Conservation (phyloP, 305 asterid species). For the Solanum hybrid region DNA sequence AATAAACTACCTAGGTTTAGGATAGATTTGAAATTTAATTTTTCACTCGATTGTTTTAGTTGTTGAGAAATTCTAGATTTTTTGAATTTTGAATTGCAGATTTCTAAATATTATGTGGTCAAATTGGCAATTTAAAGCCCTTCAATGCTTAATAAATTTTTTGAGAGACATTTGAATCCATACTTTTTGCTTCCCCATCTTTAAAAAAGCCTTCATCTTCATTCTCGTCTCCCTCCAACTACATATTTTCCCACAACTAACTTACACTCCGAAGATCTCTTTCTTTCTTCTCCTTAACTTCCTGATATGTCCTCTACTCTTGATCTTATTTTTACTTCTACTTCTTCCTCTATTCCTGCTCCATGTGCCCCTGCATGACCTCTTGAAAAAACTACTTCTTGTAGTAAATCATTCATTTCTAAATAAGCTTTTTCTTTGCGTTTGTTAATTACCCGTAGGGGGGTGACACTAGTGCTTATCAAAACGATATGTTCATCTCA, state of each 20-base stretch:
- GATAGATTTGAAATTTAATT: neutral
- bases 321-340: neutral
- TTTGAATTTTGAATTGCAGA: no score
- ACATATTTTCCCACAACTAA: neutral
- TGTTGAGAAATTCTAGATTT: neutral
- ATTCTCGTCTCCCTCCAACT: neutral
- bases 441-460: constrained; percentile 23
- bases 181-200: neutral
- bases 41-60: neutral
- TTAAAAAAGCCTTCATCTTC: neutral
- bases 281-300: neutral
- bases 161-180: neutral
- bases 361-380: neutral
- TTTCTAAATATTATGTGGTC: neutral
- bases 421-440: neutral
- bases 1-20: neutral
- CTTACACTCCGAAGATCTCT: neutral
- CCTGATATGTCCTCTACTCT: neutral
- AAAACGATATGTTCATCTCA: constrained; percentile 33
- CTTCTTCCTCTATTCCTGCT: neutral
- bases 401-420: neutral
- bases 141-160: neutral
- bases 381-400: neutral
- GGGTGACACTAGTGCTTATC: constrained; percentile 9
- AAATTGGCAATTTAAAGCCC: no score